Evolutionary conservation across 2,329 filamentous ascomycete species (phyloP).

Genomic region (Aspergillus sojae): DNA sequence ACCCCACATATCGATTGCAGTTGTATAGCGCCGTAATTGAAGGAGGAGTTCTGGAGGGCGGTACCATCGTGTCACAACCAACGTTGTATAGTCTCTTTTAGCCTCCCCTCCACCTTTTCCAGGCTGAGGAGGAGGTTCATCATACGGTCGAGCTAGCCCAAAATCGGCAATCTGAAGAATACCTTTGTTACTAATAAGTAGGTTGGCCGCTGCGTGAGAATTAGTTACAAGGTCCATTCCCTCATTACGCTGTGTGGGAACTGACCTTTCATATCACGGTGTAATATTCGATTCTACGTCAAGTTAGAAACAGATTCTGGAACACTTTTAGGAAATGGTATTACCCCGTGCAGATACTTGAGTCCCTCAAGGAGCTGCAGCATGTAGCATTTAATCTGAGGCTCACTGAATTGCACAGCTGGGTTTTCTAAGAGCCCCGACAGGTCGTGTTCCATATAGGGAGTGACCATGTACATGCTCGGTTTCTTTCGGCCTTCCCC

Average conservation of each 20-base stretch:
- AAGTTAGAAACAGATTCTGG: slow-evolving; percentile 18
- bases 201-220: slow-evolving; percentile 70
- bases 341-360: slow-evolving; percentile 79
- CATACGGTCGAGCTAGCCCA: slow-evolving; percentile 89
- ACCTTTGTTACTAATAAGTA: slow-evolving; percentile 92
- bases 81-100: slow-evolving; percentile 86
- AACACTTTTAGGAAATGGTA: slow-evolving; percentile 4
- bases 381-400: slow-evolving; percentile 98
- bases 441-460: slow-evolving; percentile 99
- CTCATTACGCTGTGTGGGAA: not conserved
- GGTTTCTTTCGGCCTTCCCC: slow-evolving; percentile 74
- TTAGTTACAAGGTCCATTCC: not conserved
- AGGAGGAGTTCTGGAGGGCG: slow-evolving; percentile 89
- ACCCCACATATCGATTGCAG: slow-evolving; percentile 97
- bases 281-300: slow-evolving; percentile 71
- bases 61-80: slow-evolving; percentile 98
- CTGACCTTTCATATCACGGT: slow-evolving; percentile 88
- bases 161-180: slow-evolving; percentile 97
- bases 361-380: slow-evolving; percentile 88
- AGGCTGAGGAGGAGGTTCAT: slow-evolving; percentile 75
- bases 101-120: slow-evolving; percentile 83
- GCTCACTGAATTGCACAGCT: slow-evolving; percentile 79
- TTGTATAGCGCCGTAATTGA: slow-evolving; percentile 88
- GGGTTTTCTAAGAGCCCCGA: slow-evolving; percentile 96
- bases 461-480: slow-evolving; percentile 98